Percentiles rank a stretch among this genome's conserved stretches.
Conservation (phyloP, 2,329 filamentous ascomycete genomes). For the Fusarium sp. region DNA sequence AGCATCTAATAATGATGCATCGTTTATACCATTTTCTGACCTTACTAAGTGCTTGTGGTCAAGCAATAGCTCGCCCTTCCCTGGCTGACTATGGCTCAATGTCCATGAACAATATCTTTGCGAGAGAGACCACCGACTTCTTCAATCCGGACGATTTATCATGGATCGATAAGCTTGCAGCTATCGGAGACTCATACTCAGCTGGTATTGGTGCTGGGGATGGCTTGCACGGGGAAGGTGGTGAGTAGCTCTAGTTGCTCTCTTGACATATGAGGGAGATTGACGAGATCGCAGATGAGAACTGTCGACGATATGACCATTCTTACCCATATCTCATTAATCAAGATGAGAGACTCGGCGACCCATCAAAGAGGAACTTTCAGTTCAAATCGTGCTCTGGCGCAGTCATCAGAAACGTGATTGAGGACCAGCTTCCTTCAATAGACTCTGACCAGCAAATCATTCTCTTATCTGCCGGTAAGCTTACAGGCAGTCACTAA, state of each 20-base stretch:
- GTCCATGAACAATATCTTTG: neutral
- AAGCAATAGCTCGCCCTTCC: neutral
- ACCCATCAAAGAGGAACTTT: neutral
- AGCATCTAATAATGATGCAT: too few species aligned
- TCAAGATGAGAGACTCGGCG: neutral
- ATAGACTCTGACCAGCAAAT: neutral
- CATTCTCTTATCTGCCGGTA: neutral
- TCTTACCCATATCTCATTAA: constrained; percentile 8
- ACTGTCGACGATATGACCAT: constrained; percentile 16
- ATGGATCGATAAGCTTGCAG: constrained; percentile 4
- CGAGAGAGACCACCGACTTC: rapidly evolving
- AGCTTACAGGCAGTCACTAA: too few species aligned
- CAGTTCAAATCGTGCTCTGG: neutral
- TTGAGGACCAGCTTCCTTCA: neutral
- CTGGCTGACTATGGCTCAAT: neutral
- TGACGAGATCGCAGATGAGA: neutral
- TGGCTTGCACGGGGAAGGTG: neutral
- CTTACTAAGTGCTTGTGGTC: too few species aligned
- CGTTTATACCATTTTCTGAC: too few species aligned
- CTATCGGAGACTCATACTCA: constrained; percentile 23
- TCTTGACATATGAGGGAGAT: too few species aligned
- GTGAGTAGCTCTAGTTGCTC: neutral
- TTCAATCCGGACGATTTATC: neutral
- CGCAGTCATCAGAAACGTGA: neutral
- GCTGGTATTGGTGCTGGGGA: constrained; percentile 28